Percentiles rank a stretch among this genome's conserved stretches.
phyloP scores from a whole-genome alignment of 2,329 filamentous ascomycete genomes.

The Aspergillus sp. region DNA sequence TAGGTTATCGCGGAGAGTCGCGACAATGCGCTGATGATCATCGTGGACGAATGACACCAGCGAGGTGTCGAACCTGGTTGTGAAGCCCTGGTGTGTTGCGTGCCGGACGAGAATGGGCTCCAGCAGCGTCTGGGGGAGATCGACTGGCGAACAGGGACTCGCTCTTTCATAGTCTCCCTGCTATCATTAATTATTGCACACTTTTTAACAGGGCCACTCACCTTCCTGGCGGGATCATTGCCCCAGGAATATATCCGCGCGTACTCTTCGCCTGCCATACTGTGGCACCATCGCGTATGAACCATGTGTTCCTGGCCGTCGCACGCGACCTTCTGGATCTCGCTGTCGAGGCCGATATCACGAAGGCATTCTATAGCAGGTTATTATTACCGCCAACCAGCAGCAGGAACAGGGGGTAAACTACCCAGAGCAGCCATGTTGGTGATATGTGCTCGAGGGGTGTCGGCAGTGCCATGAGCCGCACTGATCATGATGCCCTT shows the following conservation, averaged over 20 bases:
- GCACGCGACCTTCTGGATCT: not conserved
- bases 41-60: not conserved
- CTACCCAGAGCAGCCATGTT: slow-evolving; percentile 35
- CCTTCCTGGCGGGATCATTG: slow-evolving; percentile 46
- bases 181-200: not conserved
- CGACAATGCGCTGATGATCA: not conserved
- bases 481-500: slow-evolving; percentile 54
- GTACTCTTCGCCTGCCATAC: slow-evolving; percentile 55
- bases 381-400: too few species aligned
- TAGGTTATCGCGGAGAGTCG: slow-evolving; percentile 27
- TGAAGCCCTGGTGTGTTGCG: slow-evolving; percentile 44
- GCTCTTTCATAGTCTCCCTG: slow-evolving; percentile 47
- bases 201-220: slow-evolving; percentile 12
- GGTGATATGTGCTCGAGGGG: slow-evolving; percentile 61
- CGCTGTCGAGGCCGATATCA: not conserved
- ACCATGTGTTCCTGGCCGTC: slow-evolving; percentile 39
- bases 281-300: slow-evolving; percentile 55
- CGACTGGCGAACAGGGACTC: slow-evolving; percentile 44
- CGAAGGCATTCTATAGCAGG: not conserved
- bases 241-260: slow-evolving; percentile 55
- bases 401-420: too few species aligned
- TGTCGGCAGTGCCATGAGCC: slow-evolving; percentile 53
- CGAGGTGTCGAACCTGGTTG: slow-evolving; percentile 43
- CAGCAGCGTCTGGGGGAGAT: slow-evolving; percentile 51
- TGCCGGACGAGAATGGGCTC: slow-evolving; percentile 49